Evolutionary conservation across 2,329 filamentous ascomycete species (phyloP), one percentile per base, ranked within the genome.

Genomic region (Aurifilum marmelostoma): DNA sequence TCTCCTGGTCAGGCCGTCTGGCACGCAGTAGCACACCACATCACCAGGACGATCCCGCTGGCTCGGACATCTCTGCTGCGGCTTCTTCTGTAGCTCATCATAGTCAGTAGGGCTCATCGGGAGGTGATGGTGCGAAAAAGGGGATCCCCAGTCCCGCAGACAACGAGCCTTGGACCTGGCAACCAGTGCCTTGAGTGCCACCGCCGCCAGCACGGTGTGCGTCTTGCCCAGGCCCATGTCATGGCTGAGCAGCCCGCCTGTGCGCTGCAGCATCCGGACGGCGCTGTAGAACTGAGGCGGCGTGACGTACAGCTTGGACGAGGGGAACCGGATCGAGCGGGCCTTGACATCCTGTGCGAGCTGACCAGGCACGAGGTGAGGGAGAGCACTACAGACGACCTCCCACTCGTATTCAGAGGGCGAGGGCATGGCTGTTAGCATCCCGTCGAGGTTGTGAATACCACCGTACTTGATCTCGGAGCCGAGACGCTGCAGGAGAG

Each of bases 241-340:
- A 1, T 63, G 63, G 2, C 59, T 59, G 11, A 67, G 21, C 1
- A 69, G 27, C 0, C 64, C 65, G 0, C 65, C 47, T 1, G n/a
- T 5, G 32, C 34, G 37, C 11, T 59, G 56, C 0, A 69, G 32
- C 0, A 64, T 67, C 14, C 60, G 1, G 11, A 41, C 34, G 0
- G 65, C 68, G 34, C 52, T 32, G 16, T 32, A 47, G 34, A 67
- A 64, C 14, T 67, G 65, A 7, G 39, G 60, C 1, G 68, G 68
- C 0, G 68, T 69, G 7, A 69, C 27, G 2, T 14, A 16, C 3
- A 69, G 67, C 1, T 9, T n/a, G 9, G 59, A 63, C 9, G 43
- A 29, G 2, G 24, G 24, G 2, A 69, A 63, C 0, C 29, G 50
- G 11, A 69, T 60, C 3, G 39, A 52, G 0, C 64, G 64, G 2